Evolutionary conservation across 352 stramenopile species (phyloP).

Genomic region (Phytophthora multivora): DNA sequence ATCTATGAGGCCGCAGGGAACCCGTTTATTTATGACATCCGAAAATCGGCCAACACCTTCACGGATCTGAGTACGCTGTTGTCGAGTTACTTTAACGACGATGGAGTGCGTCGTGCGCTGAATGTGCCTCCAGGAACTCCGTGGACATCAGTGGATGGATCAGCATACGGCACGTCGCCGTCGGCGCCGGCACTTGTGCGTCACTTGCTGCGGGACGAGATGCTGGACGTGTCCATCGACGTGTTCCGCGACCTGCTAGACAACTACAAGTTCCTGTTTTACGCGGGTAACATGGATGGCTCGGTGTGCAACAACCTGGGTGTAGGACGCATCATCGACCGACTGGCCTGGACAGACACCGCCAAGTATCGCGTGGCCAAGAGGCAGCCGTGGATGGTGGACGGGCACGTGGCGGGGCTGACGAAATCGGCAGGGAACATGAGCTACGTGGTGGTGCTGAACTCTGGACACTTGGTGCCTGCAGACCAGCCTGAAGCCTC

Average conservation of each 20-base stretch:
- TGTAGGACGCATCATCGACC: constrained; percentile 78
- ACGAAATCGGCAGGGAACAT: constrained; percentile 77
- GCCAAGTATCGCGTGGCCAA: constrained; percentile 64
- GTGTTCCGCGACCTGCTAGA: constrained; percentile 80
- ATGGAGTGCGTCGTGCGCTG: constrained; percentile 82
- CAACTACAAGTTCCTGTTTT: constrained; percentile 87
- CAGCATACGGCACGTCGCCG: constrained; percentile 55
- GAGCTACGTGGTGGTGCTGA: constrained; percentile 84
- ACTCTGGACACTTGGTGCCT: constrained; percentile 78
- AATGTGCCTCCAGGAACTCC: constrained; percentile 75
- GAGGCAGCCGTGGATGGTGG: constrained; percentile 63
- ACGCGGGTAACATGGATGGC: constrained; percentile 86
- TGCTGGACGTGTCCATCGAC: constrained; percentile 78
- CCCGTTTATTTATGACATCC: constrained; percentile 87
- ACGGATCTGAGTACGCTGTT: constrained; percentile 52
- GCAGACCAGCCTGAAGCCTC: constrained; percentile 71
- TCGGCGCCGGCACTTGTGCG: constrained; percentile 62
- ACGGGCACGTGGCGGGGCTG: constrained; percentile 65
- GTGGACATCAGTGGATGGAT: constrained; percentile 73
- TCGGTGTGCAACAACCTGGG: constrained; percentile 84
- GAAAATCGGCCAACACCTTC: constrained; percentile 63
- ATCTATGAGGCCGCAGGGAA: constrained; percentile 81
- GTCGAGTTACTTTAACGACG: constrained; percentile 85
- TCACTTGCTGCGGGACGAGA: constrained; percentile 77
- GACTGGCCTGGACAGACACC: constrained; percentile 72